A percentile compares a stretch with the other conserved stretches of the same genome.
Conservation (phyloP, 108 stramenopile genomes). For the Skeletonema tropicum region DNA sequence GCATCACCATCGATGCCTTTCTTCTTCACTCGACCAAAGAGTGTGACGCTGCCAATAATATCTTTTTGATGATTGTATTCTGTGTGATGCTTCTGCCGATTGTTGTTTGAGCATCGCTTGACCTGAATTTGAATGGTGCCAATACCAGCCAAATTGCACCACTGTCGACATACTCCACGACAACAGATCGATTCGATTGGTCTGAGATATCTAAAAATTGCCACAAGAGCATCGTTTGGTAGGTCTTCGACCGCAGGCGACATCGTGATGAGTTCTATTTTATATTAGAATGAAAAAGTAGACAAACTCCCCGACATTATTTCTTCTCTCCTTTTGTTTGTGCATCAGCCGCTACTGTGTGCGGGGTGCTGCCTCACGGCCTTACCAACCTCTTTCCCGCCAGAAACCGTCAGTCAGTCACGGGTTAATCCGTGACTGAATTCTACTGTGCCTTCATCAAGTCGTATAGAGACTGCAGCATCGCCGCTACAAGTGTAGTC, state of each 20-base stretch:
- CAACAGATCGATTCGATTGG: slow-evolving; percentile 1
- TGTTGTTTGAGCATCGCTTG: slow-evolving; percentile 6
- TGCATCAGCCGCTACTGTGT: too few relatives aligned
- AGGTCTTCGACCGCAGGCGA: neutral
- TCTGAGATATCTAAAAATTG: neutral
- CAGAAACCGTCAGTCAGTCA: too few relatives aligned
- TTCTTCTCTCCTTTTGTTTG: too few relatives aligned
- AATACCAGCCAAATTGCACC: neutral
- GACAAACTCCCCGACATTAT: too few relatives aligned
- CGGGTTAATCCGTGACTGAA: too few relatives aligned
- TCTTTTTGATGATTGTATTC: neutral
- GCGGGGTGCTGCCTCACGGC: too few relatives aligned
- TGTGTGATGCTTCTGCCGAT: neutral
- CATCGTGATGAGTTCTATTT: neutral
- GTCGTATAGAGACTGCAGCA: too few relatives aligned
- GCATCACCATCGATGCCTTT: neutral
- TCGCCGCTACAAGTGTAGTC: too few relatives aligned
- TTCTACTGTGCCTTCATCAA: too few relatives aligned
- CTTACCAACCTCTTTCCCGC: too few relatives aligned
- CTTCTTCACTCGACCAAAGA: slow-evolving; percentile 16
- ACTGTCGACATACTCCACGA: slow-evolving; percentile 7
- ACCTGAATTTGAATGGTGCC: slow-evolving; percentile 7
- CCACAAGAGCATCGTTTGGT: slow-evolving; percentile 3
- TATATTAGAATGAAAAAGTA: too few relatives aligned
- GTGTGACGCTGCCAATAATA: neutral